A percentile compares a stretch with the other conserved stretches of the same genome.
These are phyloP conservation scores for Solanum chacoense DNA, from an alignment of 305 asterid species.

Conservation along the genomic window DNA sequence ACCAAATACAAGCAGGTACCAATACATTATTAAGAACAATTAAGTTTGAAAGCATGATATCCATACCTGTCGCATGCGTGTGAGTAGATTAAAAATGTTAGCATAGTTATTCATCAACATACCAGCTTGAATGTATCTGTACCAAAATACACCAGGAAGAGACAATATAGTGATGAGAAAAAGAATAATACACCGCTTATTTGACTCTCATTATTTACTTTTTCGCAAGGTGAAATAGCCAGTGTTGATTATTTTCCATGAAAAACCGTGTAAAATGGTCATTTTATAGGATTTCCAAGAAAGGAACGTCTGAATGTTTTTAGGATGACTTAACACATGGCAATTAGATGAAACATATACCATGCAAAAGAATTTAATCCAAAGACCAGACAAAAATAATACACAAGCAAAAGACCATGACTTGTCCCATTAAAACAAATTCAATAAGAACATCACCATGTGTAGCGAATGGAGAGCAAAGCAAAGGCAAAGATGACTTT, in stretches of 20 bases:
- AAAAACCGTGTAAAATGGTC: not conserved
- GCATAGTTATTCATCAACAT: too few relatives aligned
- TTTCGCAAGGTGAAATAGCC: not conserved
- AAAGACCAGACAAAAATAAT: not conserved
- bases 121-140: too few relatives aligned
- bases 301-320: not conserved
- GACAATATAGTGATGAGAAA: too few relatives aligned
- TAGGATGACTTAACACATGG: not conserved
- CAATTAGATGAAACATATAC: too few relatives aligned
- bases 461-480: not conserved
- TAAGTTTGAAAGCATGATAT: not conserved
- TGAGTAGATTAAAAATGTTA: too few relatives aligned
- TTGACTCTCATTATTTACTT: not conserved
- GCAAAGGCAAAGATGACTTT: not conserved
- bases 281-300: not conserved
- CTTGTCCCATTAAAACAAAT: not conserved
- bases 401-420: not conserved
- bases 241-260: not conserved
- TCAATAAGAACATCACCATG: not conserved
- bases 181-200: not conserved
- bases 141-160: too few relatives aligned
- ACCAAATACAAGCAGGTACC: too few relatives aligned
- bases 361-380: not conserved
- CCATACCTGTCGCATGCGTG: conserved; percentile 11
- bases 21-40: too few relatives aligned